Conservation (phyloP, 805 yeast genomes). For the Schwanniomyces polymorphus region DNA sequence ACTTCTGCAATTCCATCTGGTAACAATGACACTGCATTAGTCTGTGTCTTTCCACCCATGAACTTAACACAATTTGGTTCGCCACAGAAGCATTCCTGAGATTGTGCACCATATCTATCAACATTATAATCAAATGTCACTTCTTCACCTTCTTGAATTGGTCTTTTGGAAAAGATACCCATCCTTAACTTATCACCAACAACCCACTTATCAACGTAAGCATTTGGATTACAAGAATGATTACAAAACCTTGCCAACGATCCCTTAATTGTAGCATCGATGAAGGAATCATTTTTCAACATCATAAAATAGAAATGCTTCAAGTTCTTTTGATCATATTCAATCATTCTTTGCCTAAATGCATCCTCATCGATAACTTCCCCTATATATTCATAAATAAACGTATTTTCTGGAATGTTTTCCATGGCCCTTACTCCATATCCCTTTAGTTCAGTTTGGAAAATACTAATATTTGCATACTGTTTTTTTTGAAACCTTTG, state of each 20-base stretch:
- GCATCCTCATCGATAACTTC: conserved; percentile 82
- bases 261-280: conserved; percentile 92
- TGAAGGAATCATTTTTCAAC: conserved; percentile 89
- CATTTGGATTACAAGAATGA: conserved; percentile 94
- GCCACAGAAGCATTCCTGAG: conserved; percentile 94
- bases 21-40: conserved; percentile 80
- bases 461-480: conserved; percentile 77
- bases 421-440: conserved; percentile 79
- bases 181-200: conserved; percentile 85
- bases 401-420: conserved; percentile 59
- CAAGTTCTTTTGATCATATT: conserved; percentile 66
- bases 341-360: conserved; percentile 73
- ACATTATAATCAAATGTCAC: conserved; percentile 92
- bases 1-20: conserved; percentile 88
- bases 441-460: conserved; percentile 82
- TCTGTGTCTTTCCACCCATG: conserved; percentile 96
- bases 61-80: conserved; percentile 89
- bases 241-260: conserved; percentile 89
- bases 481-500: conserved; percentile 81
- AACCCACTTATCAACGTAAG: conserved; percentile 96
- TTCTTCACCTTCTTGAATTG: conserved; percentile 77
- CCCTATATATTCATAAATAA: conserved; percentile 90
- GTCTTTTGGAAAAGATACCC: conserved; percentile 91
- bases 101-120: conserved; percentile 92
- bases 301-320: conserved; percentile 94